Evolutionary conservation across 1,284 basidiomycete genomes (phyloP).

Genomic region (Mixia osmundae): DNA sequence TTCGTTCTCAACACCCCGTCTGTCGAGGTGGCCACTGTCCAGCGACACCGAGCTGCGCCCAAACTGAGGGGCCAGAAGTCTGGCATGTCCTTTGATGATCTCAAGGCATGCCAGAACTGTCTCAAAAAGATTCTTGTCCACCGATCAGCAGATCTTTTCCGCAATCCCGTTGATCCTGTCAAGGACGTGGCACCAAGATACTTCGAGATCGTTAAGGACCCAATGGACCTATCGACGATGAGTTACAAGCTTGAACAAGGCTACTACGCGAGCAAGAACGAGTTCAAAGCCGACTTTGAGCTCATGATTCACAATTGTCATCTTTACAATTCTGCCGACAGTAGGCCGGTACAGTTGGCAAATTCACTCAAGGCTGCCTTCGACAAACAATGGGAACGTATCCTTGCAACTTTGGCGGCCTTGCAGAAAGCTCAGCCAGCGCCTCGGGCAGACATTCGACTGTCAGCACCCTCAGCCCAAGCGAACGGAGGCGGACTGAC

Average conservation of each 20-base stretch:
- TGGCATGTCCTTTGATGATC: constrained; percentile 58
- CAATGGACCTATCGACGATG: constrained; percentile 88
- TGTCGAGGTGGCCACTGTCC: constrained; percentile 13
- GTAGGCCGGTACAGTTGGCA: constrained; percentile 40
- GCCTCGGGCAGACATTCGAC: background rate
- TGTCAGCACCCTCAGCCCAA: constrained; percentile 7
- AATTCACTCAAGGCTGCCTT: constrained; percentile 56
- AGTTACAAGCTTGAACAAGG: constrained; percentile 65
- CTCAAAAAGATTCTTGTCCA: constrained; percentile 49
- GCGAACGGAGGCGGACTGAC: constrained; percentile 17
- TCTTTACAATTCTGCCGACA: constrained; percentile 40
- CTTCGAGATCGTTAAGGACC: constrained; percentile 65
- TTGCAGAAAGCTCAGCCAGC: constrained; percentile 13
- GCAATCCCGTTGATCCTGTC: constrained; percentile 43
- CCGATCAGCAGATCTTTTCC: constrained; percentile 48
- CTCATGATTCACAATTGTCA: constrained; percentile 75
- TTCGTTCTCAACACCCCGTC: constrained; percentile 19
- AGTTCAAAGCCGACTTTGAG: constrained; percentile 64
- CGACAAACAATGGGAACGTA: constrained; percentile 46
- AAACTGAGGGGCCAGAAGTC: constrained; percentile 50
- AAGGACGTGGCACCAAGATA: constrained; percentile 15
- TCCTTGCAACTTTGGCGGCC: constrained; percentile 44
- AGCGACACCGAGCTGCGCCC: constrained; percentile 18
- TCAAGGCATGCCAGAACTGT: constrained; percentile 52
- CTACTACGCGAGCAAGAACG: constrained; percentile 52